Evolutionary conservation across 2,329 filamentous ascomycete species (phyloP), one percentile per base, ranked within the genome.

Genomic region (Xylariaceae sp.): DNA sequence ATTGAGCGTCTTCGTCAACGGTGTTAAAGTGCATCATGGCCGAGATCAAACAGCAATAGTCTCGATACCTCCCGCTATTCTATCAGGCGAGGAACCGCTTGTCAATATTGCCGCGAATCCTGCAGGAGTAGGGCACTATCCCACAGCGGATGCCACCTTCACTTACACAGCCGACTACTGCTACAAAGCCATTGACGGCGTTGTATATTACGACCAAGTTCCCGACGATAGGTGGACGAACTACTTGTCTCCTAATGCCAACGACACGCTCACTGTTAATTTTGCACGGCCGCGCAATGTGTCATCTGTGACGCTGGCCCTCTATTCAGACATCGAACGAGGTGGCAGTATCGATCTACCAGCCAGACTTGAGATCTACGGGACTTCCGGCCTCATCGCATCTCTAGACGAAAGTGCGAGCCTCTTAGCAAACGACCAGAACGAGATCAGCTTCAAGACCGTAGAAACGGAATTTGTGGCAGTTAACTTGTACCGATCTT

Each of bases 71-170:
- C 66, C 60, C 11, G 63, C 60, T 8, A 50, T 60, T 50, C 62
- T 58, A 59, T 62, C 47, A 44, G 61, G 37, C 15, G 72, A 57
- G 57, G 67, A 53, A 6, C 66, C 42, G 39, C 42, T n/a, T 15
- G 66, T 75, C n/a, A 77, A 77, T 63, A 77, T 78, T 60, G 73
- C 75, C 18, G 73, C 73, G n/a, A 78, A 78, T 55, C 70, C 69
- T n/a, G 61, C 64, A 6, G 70, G 73, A 60, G 53, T 72, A 68
- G 66, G 66, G 45, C 68, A 70, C 49, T 73, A 74, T 49, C 74
- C 74, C 8, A 65, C 65, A 48, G 70, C 71, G 13, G 69, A 70
- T n/a, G 72, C 72, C 51, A 72, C 74, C 5, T 76, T 71, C 62
- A 73, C 70, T 35, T 73, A 71, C 55, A 17, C 61, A 4, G 66